phyloP scores from a whole-genome alignment of 192 early-diverging fungal species.

The Bifiguratus adelaidae region DNA sequence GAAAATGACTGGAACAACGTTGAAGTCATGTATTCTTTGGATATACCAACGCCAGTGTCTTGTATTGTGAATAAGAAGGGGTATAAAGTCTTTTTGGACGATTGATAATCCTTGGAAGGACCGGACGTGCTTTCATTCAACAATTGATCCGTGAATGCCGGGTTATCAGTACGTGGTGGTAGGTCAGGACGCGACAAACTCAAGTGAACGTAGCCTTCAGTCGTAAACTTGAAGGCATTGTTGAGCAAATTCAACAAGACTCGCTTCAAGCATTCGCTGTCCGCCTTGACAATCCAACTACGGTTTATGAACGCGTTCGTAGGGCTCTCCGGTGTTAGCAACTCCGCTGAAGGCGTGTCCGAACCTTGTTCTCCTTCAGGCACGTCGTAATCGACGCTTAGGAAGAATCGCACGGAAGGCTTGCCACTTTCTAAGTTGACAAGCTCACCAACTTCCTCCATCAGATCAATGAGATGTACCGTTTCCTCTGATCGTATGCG shows the following conservation, averaged over 20 bases:
- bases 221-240: conserved; percentile 42
- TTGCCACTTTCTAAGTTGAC: too few species aligned
- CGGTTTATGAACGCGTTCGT: too few species aligned
- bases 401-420: too few species aligned
- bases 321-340: too few species aligned
- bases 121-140: too few species aligned
- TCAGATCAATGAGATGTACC: conserved; percentile 1
- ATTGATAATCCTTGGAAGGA: too few species aligned
- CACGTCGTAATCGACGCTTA: too few species aligned
- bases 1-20: conserved; percentile 34
- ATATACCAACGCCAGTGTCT: conserved; percentile 36
- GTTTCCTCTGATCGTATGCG: neutral
- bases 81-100: neutral
- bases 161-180: conserved; percentile 7
- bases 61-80: conserved; percentile 29
- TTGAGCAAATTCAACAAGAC: conserved; percentile 4
- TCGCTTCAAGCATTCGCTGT: conserved; percentile 3
- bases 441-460: conserved; percentile 8
- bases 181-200: conserved; percentile 14
- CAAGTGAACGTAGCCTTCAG: conserved; percentile 31
- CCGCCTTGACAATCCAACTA: conserved; percentile 1
- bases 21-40: conserved; percentile 20
- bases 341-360: too few species aligned
- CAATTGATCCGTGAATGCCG: too few species aligned
- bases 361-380: too few species aligned